Evolutionary conservation across 2,329 filamentous ascomycete genomes (phyloP).

Genomic region (Fusarium decemcellulare): DNA sequence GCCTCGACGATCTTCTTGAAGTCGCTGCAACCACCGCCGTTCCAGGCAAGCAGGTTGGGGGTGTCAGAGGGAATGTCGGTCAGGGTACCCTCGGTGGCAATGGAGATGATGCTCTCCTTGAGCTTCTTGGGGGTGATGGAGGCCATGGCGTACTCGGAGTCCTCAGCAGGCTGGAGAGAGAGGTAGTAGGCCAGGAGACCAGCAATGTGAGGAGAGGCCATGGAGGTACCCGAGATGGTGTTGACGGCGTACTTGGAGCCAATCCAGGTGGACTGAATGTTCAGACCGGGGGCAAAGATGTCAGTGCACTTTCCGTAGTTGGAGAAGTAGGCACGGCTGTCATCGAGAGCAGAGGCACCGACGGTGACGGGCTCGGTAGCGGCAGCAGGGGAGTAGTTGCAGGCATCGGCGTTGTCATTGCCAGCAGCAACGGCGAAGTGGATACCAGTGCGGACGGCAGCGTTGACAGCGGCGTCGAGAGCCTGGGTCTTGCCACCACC

Average conservation of each 20-base stretch:
- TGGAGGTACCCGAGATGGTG: slow-evolving; percentile 99
- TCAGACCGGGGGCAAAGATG: slow-evolving; percentile 97
- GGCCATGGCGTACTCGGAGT: slow-evolving; percentile 92
- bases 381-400: slow-evolving; percentile 98
- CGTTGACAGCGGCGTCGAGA: slow-evolving; percentile 93
- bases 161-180: slow-evolving; percentile 90
- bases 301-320: slow-evolving; percentile 99
- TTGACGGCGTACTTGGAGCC: slow-evolving; percentile 96
- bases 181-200: slow-evolving; percentile 98
- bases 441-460: slow-evolving; percentile 90
- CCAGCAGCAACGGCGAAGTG: slow-evolving; percentile 99
- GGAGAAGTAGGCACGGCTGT: slow-evolving; percentile 99
- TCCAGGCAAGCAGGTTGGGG: slow-evolving; percentile 97
- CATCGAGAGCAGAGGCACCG: slow-evolving; percentile 91
- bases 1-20: slow-evolving; percentile 85
- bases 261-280: slow-evolving; percentile 98
- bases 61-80: slow-evolving; percentile 88
- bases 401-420: slow-evolving; percentile 99
- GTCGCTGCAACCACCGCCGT: slow-evolving; percentile 95
- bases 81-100: slow-evolving; percentile 85
- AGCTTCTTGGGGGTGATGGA: slow-evolving; percentile 93
- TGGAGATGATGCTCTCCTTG: slow-evolving; percentile 87
- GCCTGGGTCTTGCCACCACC: slow-evolving; percentile 96
- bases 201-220: slow-evolving; percentile 97
- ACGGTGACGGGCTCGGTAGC: slow-evolving; percentile 94